phyloP scores from a whole-genome alignment of 73 alveolate genomes.

The Tetrahymena elliotti region DNA sequence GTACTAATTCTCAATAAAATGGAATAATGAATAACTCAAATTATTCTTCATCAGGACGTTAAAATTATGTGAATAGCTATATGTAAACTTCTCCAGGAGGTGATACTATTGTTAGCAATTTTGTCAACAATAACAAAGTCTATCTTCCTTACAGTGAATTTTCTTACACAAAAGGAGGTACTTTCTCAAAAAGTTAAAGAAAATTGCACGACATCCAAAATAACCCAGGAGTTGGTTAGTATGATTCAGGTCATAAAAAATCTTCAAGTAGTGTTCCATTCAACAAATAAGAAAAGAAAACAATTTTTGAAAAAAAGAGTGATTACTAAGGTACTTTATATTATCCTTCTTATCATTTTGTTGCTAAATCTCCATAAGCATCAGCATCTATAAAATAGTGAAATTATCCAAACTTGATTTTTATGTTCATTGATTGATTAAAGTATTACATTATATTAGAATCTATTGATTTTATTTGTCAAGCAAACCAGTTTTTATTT shows the following conservation, averaged over 20 bases:
- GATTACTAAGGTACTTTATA: neutral
- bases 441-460: neutral
- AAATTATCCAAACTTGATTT: neutral
- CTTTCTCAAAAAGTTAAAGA: neutral
- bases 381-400: neutral
- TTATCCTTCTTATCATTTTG: neutral
- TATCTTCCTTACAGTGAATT: neutral
- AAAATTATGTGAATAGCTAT: neutral
- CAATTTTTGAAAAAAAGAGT: neutral
- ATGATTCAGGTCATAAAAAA: neutral
- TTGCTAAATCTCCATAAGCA: neutral
- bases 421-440: too few species aligned
- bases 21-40: neutral
- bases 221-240: neutral
- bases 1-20: neutral
- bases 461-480: neutral
- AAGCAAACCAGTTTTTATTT: too few species aligned
- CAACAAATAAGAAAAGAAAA: neutral
- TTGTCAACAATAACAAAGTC: neutral
- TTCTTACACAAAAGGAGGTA: neutral
- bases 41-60: neutral
- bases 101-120: neutral
- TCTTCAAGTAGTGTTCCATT: neutral
- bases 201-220: neutral
- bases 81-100: neutral